Evolutionary conservation across 345 rosid genomes (phyloP), one percentile per base, ranked within the genome.

Genomic region (Erucastrum elatum): DNA sequence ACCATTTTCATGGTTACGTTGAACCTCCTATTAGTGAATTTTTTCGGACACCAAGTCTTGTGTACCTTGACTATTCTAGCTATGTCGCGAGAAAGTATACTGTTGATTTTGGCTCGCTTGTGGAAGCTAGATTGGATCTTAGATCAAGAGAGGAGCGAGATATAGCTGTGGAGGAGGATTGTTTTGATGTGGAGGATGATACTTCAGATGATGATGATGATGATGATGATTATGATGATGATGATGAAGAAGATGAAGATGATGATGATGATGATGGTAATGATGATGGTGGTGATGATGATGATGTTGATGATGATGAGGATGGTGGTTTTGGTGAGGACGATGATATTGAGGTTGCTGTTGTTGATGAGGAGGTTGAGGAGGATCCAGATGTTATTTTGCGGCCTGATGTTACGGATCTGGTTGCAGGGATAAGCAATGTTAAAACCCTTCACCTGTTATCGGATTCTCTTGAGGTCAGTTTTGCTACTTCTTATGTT

Each of bases 381-480:
- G 15, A 21, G 10, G 30, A 41, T 10, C 33, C 3, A 1, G 34
- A 13, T n/a, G 7, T 0, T 12, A 3, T 44, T 55, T 58, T 58
- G 4, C 31, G 31, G 9, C 31, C 67, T 39, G 60, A 75, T 67
- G 49, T 59, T 58, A 37, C 78, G 6, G 12, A 29, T 58, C 73
- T 75, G 61, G 34, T 67, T 59, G 26, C 5, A 39, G 79, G 79
- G 60, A 66, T 67, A 39, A 58, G 67, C 67, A 75, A 59, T 11
- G 35, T 76, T 61, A 46, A 21, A 46, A 33, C 63, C 6, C 80
- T 69, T 61, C 55, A 61, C 69, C 51, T 76, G 15, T 76, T 75
- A 46, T 10, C 63, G 6, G 7, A 76, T 46, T 60, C 74, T 76
- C 80, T 76, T 68, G 68, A 75, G 79, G 72, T 66, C 30, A 39